Evolutionary conservation across 208 protist genomes (phyloP).

Genomic region (Porcisia hertigi): DNA sequence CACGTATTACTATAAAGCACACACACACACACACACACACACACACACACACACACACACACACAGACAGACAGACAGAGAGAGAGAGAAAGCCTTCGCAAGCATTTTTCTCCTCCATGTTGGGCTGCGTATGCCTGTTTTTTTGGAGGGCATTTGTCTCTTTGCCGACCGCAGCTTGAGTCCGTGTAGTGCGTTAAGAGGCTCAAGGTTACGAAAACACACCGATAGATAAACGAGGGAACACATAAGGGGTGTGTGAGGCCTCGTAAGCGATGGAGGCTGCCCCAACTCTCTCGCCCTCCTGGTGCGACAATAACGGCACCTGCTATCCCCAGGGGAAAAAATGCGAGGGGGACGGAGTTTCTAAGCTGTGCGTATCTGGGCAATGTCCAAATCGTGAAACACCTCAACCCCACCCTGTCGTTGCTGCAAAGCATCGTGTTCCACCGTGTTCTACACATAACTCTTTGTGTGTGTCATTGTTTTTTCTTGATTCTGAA

Average conservation of each 20-base stretch:
- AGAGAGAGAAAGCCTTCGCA: too few species aligned
- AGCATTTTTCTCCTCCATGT: too few species aligned
- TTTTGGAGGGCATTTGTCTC: neutral
- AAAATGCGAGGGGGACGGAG: neutral
- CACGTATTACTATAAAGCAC: neutral
- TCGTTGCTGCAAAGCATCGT: too few species aligned
- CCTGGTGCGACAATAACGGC: neutral
- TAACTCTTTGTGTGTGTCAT: neutral
- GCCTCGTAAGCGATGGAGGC: too few species aligned
- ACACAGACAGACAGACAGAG: neutral
- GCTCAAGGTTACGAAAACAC: neutral
- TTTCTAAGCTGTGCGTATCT: too few species aligned
- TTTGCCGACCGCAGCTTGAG: neutral
- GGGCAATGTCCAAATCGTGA: too few species aligned
- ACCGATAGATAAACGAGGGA: neutral
- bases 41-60: neutral
- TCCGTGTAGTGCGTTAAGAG: neutral
- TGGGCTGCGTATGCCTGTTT: neutral
- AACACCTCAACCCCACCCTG: too few species aligned
- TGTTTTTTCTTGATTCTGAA: neutral
- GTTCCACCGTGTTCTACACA: too few species aligned
- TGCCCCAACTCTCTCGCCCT: neutral
- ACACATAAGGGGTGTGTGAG: neutral
- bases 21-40: neutral
- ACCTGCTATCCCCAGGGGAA: neutral